Base-by-base conservation (phyloP, 257 asterid species). In the Nicotiana attenuata region DNA sequence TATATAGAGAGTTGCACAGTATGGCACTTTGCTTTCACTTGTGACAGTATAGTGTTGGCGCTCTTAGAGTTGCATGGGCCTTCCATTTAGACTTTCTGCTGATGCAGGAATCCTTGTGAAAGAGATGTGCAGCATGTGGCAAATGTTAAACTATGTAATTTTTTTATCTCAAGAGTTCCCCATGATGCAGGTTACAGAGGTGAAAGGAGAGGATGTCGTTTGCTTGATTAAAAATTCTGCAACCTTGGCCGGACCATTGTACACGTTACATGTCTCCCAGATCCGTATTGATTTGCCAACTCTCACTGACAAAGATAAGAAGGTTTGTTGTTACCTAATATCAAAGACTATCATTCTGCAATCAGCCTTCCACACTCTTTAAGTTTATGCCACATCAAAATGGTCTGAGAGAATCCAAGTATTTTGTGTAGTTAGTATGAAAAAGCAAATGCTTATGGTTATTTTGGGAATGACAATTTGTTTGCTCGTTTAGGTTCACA, bases 221-320 rank as follows among this genome's bases (percentile, higher is more conserved):
- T 94, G 98, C 81, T 84, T 85, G 24, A 87, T 91, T 85, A 96
- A 96, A 91, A 96, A 92, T 87, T 89, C 97, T 78, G 97, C 99
- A 65, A 96, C 98, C 22, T 88, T 96, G 92, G 87, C 94, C 31
- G 99, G 99, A 77, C 88, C 97, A 20, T 83, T 96, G 77, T 96
- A 92, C 84, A 96, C 99, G 52, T 81, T 96, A 84, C 98, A 96
- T 77, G 98, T 96, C 82, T 96, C 98, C 84, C 97, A 96, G 86
- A 83, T 95, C 86, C 96, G 82, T 77, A 94, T 96, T 7, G 97
- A 96, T 19, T 86, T 96, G 84, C 98, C 99, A 65, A 96, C 99
- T 29, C 92, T 96, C 55, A 86, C 97, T 38, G 95, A 89, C 35
- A 82, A 88, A 83, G 99, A 96, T 85, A 94, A 92, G 85, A 88